A percentile compares a stretch with the other conserved stretches of the same genome.
Evolutionary conservation across 2,329 filamentous ascomycete genomes (phyloP).

Genomic region (Dothiorella sarmentorum): DNA sequence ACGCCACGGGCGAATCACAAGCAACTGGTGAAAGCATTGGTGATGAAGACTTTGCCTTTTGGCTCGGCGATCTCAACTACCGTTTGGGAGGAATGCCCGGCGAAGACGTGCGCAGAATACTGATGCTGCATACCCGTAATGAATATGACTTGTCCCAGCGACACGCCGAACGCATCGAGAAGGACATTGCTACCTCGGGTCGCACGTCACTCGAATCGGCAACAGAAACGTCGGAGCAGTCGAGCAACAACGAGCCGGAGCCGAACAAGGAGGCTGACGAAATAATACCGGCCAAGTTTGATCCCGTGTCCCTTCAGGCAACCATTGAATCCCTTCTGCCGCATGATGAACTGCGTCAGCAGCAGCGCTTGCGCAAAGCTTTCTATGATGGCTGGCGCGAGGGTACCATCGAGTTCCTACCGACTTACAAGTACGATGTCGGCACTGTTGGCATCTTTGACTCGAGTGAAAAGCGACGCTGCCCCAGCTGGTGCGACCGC

Average conservation of each 20-base stretch:
- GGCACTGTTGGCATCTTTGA: slow-evolving; percentile 92
- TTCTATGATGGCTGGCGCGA: slow-evolving; percentile 93
- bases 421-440: slow-evolving; percentile 96
- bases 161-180: slow-evolving; percentile 26
- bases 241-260: slow-evolving; percentile 19
- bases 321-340: slow-evolving; percentile 82
- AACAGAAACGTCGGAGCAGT: background rate
- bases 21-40: slow-evolving; percentile 66
- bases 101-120: slow-evolving; percentile 79
- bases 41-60: slow-evolving; percentile 91
- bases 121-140: slow-evolving; percentile 77
- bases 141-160: slow-evolving; percentile 58
- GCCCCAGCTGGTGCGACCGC: slow-evolving; percentile 95
- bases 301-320: slow-evolving; percentile 82
- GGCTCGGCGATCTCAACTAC: slow-evolving; percentile 96
- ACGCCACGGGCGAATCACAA: slow-evolving; percentile 60
- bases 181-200: slow-evolving; percentile 14
- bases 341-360: slow-evolving; percentile 78
- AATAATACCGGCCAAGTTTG: slow-evolving; percentile 54
- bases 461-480: slow-evolving; percentile 87
- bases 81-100: slow-evolving; percentile 83
- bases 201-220: background rate
- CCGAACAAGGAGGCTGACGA: slow-evolving; percentile 22
- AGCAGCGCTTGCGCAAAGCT: slow-evolving; percentile 71
- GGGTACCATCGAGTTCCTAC: slow-evolving; percentile 81